Evolutionary conservation across 495 filamentous ascomycete genomes (phyloP), one percentile per base, ranked within the genome.

Genomic region (Podospora didyma): DNA sequence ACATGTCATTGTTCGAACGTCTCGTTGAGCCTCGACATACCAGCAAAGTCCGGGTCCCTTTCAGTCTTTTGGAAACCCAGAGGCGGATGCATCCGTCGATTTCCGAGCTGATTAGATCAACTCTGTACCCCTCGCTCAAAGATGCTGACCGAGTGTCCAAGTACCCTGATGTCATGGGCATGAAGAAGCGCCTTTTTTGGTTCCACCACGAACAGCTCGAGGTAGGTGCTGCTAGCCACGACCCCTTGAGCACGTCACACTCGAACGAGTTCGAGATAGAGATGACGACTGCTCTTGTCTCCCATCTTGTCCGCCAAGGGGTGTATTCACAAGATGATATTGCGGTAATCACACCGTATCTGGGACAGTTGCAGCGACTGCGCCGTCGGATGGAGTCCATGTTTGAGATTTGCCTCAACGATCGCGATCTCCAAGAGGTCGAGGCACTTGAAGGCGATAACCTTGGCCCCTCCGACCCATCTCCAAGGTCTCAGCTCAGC

Each of bases 81-180:
- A 74, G 88, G 20, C 78, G 87, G n/a, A 94, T 94, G 89, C 82
- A 87, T 64, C 89, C 89, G 3, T 81, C 75, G 0, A 86, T 90
- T 2, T 85, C 87, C 0, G 53, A 59, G 0, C 71, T 92, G 0
- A 77, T 92, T 11, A 74, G 85, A 14, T 21, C 26, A 1, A 69
- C 75, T 2, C 85, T 87, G 0, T 94, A 96, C 62, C 84, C 87
- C 1, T 51, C 71, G 0, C 69, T 96, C 2, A 54, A 81, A 54
- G 89, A 61, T 23, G 34, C 34, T 20, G 20, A 37, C 14, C 26
- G 20, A 0, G 58, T 61, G 1, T 22, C 23, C 2, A 47, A 65
- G 0, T 84, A 86, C 58, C 87, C 88, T 3, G 70, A 76, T 23
- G 82, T 92, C 7, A 60, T 58, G 3, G 89, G 90, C 0, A 81